A percentile compares a stretch with the other conserved stretches of the same genome.
Evolutionary conservation across 2,329 filamentous ascomycete species (phyloP).

Genomic region (Colletotrichum euphorbiae): DNA sequence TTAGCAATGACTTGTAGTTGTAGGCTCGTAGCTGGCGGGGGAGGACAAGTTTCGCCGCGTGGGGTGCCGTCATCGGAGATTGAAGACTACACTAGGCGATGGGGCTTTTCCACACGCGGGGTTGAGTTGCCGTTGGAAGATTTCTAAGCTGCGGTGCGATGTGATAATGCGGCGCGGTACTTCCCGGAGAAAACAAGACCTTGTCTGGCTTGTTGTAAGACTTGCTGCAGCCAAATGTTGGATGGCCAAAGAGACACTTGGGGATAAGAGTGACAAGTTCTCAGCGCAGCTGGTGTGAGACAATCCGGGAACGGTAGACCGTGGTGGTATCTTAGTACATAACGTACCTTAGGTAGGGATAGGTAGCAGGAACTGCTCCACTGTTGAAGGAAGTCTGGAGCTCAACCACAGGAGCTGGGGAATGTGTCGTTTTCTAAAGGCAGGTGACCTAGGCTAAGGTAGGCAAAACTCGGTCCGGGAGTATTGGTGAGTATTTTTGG

Average conservation of each 20-base stretch:
- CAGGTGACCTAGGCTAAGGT: neutral
- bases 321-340: neutral
- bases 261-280: neutral
- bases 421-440: constrained; percentile 13
- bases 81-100: constrained; percentile 15
- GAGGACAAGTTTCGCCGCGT: neutral
- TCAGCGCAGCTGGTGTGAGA: constrained; percentile 21
- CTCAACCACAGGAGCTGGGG: constrained; percentile 12
- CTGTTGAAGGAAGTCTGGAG: constrained; percentile 16
- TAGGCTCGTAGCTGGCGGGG: constrained; percentile 6
- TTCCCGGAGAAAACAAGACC: constrained; percentile 10
- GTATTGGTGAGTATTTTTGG: constrained; percentile 19
- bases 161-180: neutral
- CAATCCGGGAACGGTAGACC: constrained; percentile 3
- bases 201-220: constrained; percentile 27
- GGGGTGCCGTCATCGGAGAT: constrained; percentile 38
- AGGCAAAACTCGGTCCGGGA: neutral
- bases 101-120: constrained; percentile 28
- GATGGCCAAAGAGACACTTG: constrained; percentile 23
- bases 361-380: neutral
- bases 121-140: constrained; percentile 32
- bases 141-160: constrained; percentile 26
- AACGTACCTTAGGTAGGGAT: no score
- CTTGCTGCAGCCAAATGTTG: constrained; percentile 6
- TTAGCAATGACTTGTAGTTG: constrained; percentile 34